Conservation (phyloP, 345 rosid species). For the Nephelium lappaceum region DNA sequence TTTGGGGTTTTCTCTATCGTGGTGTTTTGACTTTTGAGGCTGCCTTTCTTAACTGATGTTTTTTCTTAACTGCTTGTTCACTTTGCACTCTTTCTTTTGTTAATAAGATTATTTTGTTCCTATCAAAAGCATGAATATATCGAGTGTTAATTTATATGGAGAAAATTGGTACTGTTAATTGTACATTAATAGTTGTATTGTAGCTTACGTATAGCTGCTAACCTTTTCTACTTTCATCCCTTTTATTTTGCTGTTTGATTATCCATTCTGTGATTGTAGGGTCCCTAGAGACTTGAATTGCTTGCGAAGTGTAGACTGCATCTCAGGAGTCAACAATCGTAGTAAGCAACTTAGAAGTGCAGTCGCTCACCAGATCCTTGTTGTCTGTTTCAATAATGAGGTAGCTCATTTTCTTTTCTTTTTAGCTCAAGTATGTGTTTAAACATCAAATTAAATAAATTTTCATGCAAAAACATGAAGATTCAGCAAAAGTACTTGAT, state of each 20-base stretch:
- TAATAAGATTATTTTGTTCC: neutral
- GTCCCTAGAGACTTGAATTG: slow-evolving; percentile 78
- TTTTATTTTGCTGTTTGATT: slow-evolving; percentile 23
- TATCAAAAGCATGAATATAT: neutral
- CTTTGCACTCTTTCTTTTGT: neutral
- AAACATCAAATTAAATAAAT: neutral
- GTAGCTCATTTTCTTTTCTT: slow-evolving; percentile 35
- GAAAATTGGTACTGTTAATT: neutral
- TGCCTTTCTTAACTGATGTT: neutral
- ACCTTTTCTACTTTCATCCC: neutral
- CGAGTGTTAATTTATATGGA: neutral
- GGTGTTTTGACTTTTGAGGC: neutral
- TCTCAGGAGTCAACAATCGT: slow-evolving; percentile 55
- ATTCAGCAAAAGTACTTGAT: neutral
- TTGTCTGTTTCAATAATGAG: slow-evolving; percentile 56
- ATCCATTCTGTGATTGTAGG: slow-evolving; percentile 42
- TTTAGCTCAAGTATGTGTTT: neutral
- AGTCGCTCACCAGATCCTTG: slow-evolving; percentile 60
- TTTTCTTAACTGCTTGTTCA: neutral
- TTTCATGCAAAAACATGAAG: neutral
- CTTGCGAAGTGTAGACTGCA: slow-evolving; percentile 70
- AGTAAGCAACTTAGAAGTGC: slow-evolving; percentile 67
- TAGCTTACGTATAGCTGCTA: neutral
- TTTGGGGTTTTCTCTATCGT: neutral
- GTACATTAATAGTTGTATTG: neutral